A percentile compares a stretch with the other conserved stretches of the same genome.
Conservation (phyloP, 805 yeast species). For the Lipomyces yamanashiensis region DNA sequence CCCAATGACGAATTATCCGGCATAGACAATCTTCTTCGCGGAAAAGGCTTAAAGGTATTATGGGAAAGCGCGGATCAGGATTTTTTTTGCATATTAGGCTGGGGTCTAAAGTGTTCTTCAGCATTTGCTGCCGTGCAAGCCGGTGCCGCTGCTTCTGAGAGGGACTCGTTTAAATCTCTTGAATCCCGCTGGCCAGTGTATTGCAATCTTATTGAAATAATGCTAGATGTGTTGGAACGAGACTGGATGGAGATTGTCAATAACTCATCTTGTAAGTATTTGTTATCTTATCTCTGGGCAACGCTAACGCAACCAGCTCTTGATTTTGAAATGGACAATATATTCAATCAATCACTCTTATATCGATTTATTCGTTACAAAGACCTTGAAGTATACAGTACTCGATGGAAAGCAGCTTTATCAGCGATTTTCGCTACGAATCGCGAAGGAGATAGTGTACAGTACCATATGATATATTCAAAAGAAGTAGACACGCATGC, state of each 20-base stretch:
- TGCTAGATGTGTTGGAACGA: constrained; percentile 14
- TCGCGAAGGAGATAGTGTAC: constrained; percentile 4
- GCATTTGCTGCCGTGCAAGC: constrained; percentile 5
- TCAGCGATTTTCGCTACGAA: constrained; percentile 24
- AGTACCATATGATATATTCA: constrained; percentile 17
- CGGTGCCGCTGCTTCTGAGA: not conserved
- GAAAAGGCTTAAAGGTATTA: constrained; percentile 14
- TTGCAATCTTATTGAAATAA: not conserved
- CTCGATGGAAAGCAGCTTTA: constrained; percentile 28
- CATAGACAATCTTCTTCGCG: not conserved
- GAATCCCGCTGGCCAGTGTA: constrained; percentile 30
- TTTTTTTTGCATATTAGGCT: constrained; percentile 27
- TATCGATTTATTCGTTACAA: constrained; percentile 12
- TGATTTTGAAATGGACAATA: not conserved
- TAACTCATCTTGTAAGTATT: not conserved
- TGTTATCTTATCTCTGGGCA: not conserved
- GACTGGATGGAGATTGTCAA: constrained; percentile 23
- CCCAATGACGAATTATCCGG: not conserved
- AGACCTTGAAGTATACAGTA: not conserved
- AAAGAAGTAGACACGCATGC: constrained; percentile 24
- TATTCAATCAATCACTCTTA: constrained; percentile 3
- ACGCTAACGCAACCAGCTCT: not conserved
- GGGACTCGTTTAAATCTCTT: constrained; percentile 1
- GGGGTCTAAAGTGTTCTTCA: constrained; percentile 31
- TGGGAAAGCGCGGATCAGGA: constrained; percentile 25